Conservation (phyloP, 169 alveolate genomes). For the Plasmodium gaboni region DNA sequence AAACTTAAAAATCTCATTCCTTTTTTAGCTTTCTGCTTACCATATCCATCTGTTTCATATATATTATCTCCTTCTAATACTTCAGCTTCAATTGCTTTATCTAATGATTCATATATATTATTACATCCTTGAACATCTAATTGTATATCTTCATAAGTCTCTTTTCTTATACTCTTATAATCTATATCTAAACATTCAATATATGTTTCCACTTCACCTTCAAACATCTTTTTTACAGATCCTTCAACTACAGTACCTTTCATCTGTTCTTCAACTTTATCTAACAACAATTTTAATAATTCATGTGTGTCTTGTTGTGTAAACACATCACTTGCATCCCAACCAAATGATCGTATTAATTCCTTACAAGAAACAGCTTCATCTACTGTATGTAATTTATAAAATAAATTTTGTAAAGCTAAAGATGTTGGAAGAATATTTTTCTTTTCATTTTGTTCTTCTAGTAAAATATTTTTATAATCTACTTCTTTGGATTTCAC, state of each 20-base stretch:
- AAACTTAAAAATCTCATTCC: slow-evolving; percentile 94
- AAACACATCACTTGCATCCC: slow-evolving; percentile 96
- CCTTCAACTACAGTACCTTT: slow-evolving; percentile 96
- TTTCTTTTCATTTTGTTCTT: slow-evolving; percentile 88
- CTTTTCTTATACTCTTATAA: slow-evolving; percentile 91
- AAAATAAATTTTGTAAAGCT: slow-evolving; percentile 94
- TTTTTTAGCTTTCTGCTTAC: slow-evolving; percentile 91
- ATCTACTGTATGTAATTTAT: slow-evolving; percentile 91
- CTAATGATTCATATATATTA: slow-evolving; percentile 93
- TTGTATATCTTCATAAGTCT: slow-evolving; percentile 93
- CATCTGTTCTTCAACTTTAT: slow-evolving; percentile 97
- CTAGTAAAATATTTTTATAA: slow-evolving; percentile 82
- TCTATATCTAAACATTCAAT: slow-evolving; percentile 95
- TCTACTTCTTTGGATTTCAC: slow-evolving; percentile 82
- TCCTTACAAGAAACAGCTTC: slow-evolving; percentile 94
- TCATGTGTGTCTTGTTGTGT: slow-evolving; percentile 98
- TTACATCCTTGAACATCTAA: slow-evolving; percentile 94
- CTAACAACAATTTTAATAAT: slow-evolving; percentile 93
- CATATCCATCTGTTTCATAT: slow-evolving; percentile 96
- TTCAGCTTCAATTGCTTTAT: slow-evolving; percentile 94
- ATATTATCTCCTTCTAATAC: slow-evolving; percentile 95
- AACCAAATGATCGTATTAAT: slow-evolving; percentile 95
- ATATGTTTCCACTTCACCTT: slow-evolving; percentile 96
- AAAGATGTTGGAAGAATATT: slow-evolving; percentile 86
- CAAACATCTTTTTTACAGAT: slow-evolving; percentile 93